Percentiles rank a stretch among this genome's conserved stretches.
Conservation (phyloP, 1,284 basidiomycete genomes). For the Wallemia mellicola region DNA sequence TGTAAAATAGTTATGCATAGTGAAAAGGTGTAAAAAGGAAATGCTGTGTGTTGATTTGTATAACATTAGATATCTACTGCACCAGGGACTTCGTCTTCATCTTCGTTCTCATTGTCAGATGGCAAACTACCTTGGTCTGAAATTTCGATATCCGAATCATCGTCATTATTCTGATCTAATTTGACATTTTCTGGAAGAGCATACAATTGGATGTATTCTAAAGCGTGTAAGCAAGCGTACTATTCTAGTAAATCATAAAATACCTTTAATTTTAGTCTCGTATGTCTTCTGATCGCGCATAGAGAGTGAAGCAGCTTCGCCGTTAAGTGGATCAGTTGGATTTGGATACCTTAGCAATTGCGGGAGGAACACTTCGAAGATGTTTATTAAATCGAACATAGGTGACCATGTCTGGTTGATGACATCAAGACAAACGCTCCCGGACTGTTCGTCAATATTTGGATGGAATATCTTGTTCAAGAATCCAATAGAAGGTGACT, state of each 20-base stretch:
- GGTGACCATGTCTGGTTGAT: constrained; percentile 99
- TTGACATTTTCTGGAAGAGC: constrained; percentile 20
- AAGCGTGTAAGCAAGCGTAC: background rate
- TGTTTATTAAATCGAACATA: constrained; percentile 99
- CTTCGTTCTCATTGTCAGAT: constrained; percentile 21
- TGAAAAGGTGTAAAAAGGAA: background rate
- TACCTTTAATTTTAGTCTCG: constrained; percentile 66
- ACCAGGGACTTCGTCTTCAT: constrained; percentile 16
- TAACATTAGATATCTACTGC: background rate
- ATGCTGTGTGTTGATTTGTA: no score
- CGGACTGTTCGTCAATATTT: constrained; percentile 84
- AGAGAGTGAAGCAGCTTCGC: constrained; percentile 79
- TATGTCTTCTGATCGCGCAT: constrained; percentile 93
- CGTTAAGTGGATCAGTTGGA: constrained; percentile 87
- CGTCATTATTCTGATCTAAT: constrained; percentile 16
- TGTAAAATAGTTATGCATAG: background rate
- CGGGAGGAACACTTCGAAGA: constrained; percentile 91
- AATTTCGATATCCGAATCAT: constrained; percentile 29
- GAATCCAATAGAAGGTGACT: constrained; percentile 94
- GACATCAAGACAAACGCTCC: constrained; percentile 81
- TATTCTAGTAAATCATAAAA: constrained; percentile 7
- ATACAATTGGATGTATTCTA: constrained; percentile 19
- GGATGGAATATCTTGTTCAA: constrained; percentile 99
- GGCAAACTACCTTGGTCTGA: constrained; percentile 59
- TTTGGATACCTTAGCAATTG: constrained; percentile 92